These are phyloP conservation scores for Telopea speciosissima DNA, from an alignment of 177 flowering plant genomes.

Conservation along the genomic window DNA sequence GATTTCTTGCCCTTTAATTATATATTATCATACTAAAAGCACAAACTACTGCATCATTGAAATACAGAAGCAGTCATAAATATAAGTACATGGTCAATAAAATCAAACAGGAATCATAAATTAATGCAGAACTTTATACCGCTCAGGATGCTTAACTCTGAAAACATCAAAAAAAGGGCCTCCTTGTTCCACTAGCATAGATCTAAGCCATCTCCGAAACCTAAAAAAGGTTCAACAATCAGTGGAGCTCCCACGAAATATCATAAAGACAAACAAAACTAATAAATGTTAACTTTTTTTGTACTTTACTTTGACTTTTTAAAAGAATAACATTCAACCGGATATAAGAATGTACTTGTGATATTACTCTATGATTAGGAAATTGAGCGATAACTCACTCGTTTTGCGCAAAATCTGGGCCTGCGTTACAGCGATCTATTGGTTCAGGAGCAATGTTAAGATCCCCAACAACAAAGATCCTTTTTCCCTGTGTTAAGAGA, in stretches of 20 bases:
- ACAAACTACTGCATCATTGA: no score
- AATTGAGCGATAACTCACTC: constrained; percentile 39
- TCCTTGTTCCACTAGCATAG: constrained; percentile 58
- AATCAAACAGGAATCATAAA: neutral
- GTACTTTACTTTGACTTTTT: neutral
- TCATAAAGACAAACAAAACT: neutral
- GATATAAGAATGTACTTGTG: no score
- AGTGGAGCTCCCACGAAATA: neutral
- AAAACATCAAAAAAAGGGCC: constrained; percentile 82
- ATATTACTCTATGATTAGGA: neutral
- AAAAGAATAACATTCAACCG: no score
- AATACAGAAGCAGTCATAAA: neutral
- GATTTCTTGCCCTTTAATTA: no score
- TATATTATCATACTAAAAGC: no score
- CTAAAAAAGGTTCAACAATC: constrained; percentile 33
- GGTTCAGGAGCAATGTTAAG: constrained; percentile 89
- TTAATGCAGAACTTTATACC: constrained; percentile 32
- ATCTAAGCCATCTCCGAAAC: constrained; percentile 91
- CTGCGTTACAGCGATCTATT: constrained; percentile 84
- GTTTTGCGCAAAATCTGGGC: constrained; percentile 81
- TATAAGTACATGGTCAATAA: neutral
- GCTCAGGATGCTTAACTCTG: constrained; percentile 79
- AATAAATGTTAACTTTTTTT: neutral
- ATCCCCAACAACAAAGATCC: constrained; percentile 88
- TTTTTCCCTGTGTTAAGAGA: constrained; percentile 53